A percentile compares a stretch with the other conserved stretches of the same genome.
Conservation (phyloP, 2,329 filamentous ascomycete genomes). For the Verruconis gallopava region DNA sequence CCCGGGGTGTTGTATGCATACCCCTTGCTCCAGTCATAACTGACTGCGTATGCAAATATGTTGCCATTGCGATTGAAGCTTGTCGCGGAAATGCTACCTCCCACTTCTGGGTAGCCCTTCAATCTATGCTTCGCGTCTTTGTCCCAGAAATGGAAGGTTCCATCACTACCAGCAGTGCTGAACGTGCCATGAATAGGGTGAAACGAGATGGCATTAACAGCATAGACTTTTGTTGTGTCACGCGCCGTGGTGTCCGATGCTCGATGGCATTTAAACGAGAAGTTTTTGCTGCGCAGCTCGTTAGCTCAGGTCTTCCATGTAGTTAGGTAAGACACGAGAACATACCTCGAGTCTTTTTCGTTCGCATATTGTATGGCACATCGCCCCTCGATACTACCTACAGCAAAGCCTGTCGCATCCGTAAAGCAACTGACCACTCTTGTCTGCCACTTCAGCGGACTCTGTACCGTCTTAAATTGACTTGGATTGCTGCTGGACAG, state of each 20-base stretch:
- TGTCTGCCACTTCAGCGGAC: slow-evolving; percentile 96
- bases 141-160: slow-evolving; percentile 96
- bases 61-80: slow-evolving; percentile 79
- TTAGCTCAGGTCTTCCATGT: not conserved
- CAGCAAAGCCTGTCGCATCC: slow-evolving; percentile 81
- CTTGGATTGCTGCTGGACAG: slow-evolving; percentile 54
- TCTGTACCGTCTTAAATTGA: slow-evolving; percentile 89
- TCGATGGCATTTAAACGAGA: slow-evolving; percentile 98
- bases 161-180: slow-evolving; percentile 87
- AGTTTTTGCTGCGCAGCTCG: slow-evolving; percentile 50
- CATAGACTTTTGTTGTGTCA: slow-evolving; percentile 78
- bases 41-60: slow-evolving; percentile 53
- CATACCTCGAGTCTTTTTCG: slow-evolving; percentile 67
- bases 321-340: not conserved
- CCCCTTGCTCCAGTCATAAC: slow-evolving; percentile 98
- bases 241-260: slow-evolving; percentile 50
- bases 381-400: slow-evolving; percentile 91
- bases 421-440: slow-evolving; percentile 89
- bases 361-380: slow-evolving; percentile 98
- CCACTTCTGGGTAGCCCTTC: slow-evolving; percentile 51
- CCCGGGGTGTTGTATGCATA: slow-evolving; percentile 67
- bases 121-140: slow-evolving; percentile 41
- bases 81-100: slow-evolving; percentile 75
- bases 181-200: slow-evolving; percentile 97
- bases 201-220: slow-evolving; percentile 95